A percentile compares a stretch with the other conserved stretches of the same genome.
Conservation (phyloP, 768 basidiomycete genomes). For the Xerocomus potaroensis region DNA sequence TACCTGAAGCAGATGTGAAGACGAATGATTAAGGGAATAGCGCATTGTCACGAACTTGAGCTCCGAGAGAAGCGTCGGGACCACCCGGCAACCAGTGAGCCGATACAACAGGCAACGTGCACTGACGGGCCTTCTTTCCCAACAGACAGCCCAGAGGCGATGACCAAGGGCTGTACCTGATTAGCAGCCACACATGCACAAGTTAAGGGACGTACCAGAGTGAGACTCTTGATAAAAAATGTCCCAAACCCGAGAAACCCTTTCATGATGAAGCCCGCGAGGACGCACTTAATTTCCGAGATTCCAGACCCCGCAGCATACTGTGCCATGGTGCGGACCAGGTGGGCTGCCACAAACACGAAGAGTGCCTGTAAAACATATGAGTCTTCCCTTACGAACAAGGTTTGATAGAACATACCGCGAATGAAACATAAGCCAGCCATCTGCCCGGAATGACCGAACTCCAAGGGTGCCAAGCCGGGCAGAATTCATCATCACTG, state of each 20-base stretch:
- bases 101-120: constrained; percentile 94
- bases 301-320: constrained; percentile 98
- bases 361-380: constrained; percentile 57
- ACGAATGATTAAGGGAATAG: constrained; percentile 3
- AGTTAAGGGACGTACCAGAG: constrained; percentile 57
- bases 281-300: constrained; percentile 96
- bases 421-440: constrained; percentile 84
- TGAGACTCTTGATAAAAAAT: constrained; percentile 89
- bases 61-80: constrained; percentile 83
- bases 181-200: constrained; percentile 8
- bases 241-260: constrained; percentile 90
- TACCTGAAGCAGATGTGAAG: constrained; percentile 40
- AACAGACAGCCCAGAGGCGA: constrained; percentile 94
- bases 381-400: constrained; percentile 1
- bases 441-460: constrained; percentile 65
- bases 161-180: constrained; percentile 77
- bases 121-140: constrained; percentile 99
- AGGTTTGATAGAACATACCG: constrained; percentile 50
- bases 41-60: constrained; percentile 56
- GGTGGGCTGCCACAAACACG: constrained; percentile 81
- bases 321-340: constrained; percentile 84
- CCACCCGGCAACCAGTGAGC: constrained; percentile 80
- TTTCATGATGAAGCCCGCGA: constrained; percentile 96
- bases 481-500: constrained; percentile 73
- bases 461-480: constrained; percentile 93